Evolutionary conservation across 1,139 yeast genomes (phyloP).

Genomic region (Saccharomyces hybrid): DNA sequence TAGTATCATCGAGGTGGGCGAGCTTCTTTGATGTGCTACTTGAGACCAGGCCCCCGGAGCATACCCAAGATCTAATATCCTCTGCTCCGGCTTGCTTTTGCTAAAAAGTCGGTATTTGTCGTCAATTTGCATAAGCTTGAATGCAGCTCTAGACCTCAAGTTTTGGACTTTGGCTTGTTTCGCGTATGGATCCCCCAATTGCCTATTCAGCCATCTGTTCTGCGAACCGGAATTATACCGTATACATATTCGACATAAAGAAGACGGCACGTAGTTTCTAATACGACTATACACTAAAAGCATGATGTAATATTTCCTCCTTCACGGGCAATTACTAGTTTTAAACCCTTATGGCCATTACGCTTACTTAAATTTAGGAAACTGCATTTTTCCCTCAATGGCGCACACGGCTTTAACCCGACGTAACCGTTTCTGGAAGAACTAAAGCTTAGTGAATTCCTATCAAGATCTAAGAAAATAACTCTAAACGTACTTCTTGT

Average conservation of each 20-base stretch:
- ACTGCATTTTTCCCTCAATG: background rate
- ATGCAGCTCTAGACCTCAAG: constrained; percentile 83
- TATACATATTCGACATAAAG: constrained; percentile 1
- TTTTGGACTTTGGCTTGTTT: constrained; percentile 57
- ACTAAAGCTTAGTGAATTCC: background rate
- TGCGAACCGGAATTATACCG: constrained; percentile 35
- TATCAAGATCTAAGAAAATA: background rate
- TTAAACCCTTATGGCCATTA: background rate
- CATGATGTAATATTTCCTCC: background rate
- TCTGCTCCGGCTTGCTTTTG: constrained; percentile 33
- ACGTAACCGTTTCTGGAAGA: background rate
- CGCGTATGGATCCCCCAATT: constrained; percentile 54
- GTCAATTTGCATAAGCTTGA: constrained; percentile 67
- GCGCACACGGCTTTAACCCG: background rate
- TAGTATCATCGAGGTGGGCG: constrained; percentile 55
- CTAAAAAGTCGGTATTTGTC: constrained; percentile 53
- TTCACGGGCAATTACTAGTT: background rate
- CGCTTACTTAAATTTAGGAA: background rate
- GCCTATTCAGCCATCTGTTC: constrained; percentile 67
- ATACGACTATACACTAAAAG: background rate
- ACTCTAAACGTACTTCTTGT: background rate
- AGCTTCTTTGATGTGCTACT: constrained; percentile 57
- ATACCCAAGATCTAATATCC: constrained; percentile 81
- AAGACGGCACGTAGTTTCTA: background rate
- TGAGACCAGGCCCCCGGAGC: constrained; percentile 97